Conservation (phyloP, 768 basidiomycete species). For the Leccinum uliginosum region DNA sequence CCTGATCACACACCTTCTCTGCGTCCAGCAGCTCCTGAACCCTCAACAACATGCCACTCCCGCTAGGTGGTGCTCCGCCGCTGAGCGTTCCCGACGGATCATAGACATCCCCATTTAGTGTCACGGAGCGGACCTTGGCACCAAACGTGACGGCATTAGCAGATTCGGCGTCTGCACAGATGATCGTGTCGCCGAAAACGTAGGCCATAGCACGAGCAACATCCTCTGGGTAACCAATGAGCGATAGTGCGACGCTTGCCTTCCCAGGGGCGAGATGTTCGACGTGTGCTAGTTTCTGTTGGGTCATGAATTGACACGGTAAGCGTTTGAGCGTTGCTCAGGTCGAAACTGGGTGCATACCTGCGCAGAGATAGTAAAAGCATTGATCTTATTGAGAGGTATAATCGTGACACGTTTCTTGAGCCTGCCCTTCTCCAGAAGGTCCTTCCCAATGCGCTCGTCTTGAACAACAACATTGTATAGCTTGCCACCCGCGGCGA, state of each 20-base stretch:
- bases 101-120: constrained; percentile 92
- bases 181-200: constrained; percentile 89
- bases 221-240: constrained; percentile 78
- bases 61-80: constrained; percentile 82
- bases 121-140: constrained; percentile 72
- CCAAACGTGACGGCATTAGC: constrained; percentile 88
- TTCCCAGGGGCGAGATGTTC: constrained; percentile 70
- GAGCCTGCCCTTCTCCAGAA: constrained; percentile 73
- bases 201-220: constrained; percentile 87
- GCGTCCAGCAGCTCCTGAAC: constrained; percentile 78
- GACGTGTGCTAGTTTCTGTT: constrained; percentile 74
- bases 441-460: constrained; percentile 80
- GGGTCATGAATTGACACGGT: background rate
- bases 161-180: constrained; percentile 84
- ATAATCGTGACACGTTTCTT: constrained; percentile 91
- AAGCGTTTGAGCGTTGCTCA: background rate
- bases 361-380: constrained; percentile 50
- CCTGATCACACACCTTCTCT: constrained; percentile 54
- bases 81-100: constrained; percentile 93
- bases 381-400: constrained; percentile 87
- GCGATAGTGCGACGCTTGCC: constrained; percentile 81
- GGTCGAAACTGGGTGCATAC: constrained; percentile 23
- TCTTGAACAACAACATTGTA: constrained; percentile 94
- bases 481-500: constrained; percentile 83
- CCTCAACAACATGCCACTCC: constrained; percentile 68